phyloP scores from a whole-genome alignment of 2,329 filamentous ascomycete species.

The Aspergillus pseudoterreus region DNA sequence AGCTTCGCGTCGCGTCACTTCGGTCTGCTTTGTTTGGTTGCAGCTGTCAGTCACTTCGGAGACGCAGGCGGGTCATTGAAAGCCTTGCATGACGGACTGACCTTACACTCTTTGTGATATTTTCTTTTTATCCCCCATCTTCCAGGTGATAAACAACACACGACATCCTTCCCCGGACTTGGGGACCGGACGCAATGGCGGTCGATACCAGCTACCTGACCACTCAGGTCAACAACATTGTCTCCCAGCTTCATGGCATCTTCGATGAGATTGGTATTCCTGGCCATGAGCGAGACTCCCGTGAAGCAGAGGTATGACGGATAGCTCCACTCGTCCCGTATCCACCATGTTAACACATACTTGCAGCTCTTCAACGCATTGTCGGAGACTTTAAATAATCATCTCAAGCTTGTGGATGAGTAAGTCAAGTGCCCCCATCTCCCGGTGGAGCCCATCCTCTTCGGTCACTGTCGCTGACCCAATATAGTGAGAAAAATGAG shows the following conservation, averaged over 20 bases:
- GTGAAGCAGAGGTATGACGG: slow-evolving; percentile 74
- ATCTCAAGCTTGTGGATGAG: slow-evolving; percentile 76
- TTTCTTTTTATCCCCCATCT: slow-evolving; percentile 3
- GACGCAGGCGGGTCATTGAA: slow-evolving; percentile 13
- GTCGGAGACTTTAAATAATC: slow-evolving; percentile 86
- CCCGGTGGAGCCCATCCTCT: neutral
- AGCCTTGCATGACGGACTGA: slow-evolving; percentile 10
- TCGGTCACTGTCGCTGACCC: neutral
- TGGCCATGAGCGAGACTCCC: slow-evolving; percentile 81
- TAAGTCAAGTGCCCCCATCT: slow-evolving; percentile 30
- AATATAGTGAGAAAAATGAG: slow-evolving; percentile 72
- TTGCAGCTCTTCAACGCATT: slow-evolving; percentile 81
- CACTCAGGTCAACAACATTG: slow-evolving; percentile 92
- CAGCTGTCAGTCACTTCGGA: slow-evolving; percentile 3
- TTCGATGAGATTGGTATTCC: slow-evolving; percentile 99
- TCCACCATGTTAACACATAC: slow-evolving; percentile 17
- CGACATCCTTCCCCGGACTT: slow-evolving; percentile 5
- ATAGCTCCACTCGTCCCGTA: too few relatives aligned
- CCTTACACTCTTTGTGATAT: slow-evolving; percentile 4
- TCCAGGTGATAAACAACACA: slow-evolving; percentile 3
- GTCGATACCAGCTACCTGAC: slow-evolving; percentile 93
- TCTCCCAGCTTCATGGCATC: slow-evolving; percentile 85
- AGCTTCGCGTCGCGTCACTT: slow-evolving; percentile 12
- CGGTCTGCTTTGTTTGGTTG: slow-evolving; percentile 10
- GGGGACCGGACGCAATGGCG: slow-evolving; percentile 28